Evolutionary conservation across 202 grass and related monocot species (phyloP).

Genomic region (Schoenoplectus triqueter): DNA sequence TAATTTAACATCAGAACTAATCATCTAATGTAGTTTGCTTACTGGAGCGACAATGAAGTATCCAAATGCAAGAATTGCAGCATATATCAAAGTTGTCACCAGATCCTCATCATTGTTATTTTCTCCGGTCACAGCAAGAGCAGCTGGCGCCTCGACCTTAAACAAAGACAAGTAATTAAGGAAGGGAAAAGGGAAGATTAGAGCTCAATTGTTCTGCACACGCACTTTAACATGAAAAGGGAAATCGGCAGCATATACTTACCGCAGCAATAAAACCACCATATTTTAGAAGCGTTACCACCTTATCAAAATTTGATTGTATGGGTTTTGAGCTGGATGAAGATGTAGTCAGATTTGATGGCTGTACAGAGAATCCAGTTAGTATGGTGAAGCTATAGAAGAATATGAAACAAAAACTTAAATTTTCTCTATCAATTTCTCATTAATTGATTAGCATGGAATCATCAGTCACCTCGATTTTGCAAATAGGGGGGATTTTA

Average conservation of each 20-base stretch:
- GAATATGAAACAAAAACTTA: neutral
- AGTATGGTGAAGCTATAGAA: conserved; percentile 51
- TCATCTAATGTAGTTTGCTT: conserved; percentile 34
- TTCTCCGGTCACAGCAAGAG: conserved; percentile 81
- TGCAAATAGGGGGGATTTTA: conserved; percentile 6
- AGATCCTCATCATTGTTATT: conserved; percentile 68
- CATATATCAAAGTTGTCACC: conserved; percentile 57
- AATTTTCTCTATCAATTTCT: neutral
- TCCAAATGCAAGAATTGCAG: conserved; percentile 56
- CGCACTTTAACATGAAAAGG: conserved; percentile 27
- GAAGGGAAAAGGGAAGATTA: neutral
- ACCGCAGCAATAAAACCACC: conserved; percentile 67
- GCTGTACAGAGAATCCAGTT: conserved; percentile 43
- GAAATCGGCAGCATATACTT: conserved; percentile 27
- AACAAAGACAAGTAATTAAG: neutral
- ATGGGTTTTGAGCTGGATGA: conserved; percentile 32
- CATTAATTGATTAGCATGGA: neutral
- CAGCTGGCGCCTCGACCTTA: conserved; percentile 68
- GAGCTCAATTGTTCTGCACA: neutral
- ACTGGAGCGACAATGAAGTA: conserved; percentile 77
- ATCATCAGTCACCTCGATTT: conserved; percentile 22
- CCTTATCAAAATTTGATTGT: conserved; percentile 51
- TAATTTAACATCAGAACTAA: neutral
- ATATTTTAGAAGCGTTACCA: conserved; percentile 54
- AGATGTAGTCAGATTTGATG: neutral